phyloP scores from a whole-genome alignment of 768 basidiomycete genomes.

The Trametes gibbosa region DNA sequence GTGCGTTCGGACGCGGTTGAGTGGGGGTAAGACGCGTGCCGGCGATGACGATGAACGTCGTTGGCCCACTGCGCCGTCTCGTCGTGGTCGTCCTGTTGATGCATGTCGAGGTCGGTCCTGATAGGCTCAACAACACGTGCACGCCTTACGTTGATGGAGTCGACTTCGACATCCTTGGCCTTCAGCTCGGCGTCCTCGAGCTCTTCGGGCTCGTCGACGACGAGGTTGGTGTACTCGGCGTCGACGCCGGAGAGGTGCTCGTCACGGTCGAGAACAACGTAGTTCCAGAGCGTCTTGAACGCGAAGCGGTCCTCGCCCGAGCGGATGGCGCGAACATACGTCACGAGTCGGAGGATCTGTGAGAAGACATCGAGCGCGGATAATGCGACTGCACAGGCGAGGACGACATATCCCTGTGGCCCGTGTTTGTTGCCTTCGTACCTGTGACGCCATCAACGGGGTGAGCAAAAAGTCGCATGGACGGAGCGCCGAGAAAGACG shows the following conservation, averaged over 20 bases:
- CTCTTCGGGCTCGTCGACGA: conserved; percentile 53
- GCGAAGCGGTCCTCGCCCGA: conserved; percentile 41
- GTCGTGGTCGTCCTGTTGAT: conserved; percentile 31
- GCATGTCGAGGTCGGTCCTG: conserved; percentile 20
- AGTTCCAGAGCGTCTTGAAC: conserved; percentile 52
- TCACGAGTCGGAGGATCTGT: conserved; percentile 47
- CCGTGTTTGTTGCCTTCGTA: conserved; percentile 65
- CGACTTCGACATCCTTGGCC: conserved; percentile 22
- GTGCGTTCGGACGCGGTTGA: conserved; percentile 54
- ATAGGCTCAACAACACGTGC: conserved; percentile 26
- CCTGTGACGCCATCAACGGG: conserved; percentile 39
- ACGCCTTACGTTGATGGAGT: conserved; percentile 18
- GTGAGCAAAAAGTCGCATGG: neutral
- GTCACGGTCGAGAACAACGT: conserved; percentile 52
- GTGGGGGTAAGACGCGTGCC: conserved; percentile 41
- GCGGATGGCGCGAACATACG: conserved; percentile 40
- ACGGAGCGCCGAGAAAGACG: conserved; percentile 30
- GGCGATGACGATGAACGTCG: conserved; percentile 33
- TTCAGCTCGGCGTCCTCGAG: conserved; percentile 47
- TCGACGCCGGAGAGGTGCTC: conserved; percentile 19
- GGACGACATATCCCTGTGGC: conserved; percentile 56
- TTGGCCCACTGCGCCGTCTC: conserved; percentile 56
- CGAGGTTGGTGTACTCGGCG: conserved; percentile 61
- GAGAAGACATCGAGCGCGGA: conserved; percentile 54
- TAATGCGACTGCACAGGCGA: conserved; percentile 45